Conservation (phyloP, 1,284 basidiomycete genomes). For the Termitomyces sp. region DNA sequence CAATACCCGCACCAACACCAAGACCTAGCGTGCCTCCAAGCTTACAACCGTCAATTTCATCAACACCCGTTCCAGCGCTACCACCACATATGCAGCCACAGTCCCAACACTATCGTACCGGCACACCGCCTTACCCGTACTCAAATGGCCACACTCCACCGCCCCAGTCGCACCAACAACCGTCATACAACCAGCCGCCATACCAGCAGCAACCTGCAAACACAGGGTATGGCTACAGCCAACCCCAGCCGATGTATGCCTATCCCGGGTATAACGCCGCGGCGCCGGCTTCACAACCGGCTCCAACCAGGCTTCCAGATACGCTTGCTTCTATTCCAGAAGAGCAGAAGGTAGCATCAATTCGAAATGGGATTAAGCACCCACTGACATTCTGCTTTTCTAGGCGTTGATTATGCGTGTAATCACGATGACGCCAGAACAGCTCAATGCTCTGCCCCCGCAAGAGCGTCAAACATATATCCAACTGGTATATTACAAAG, state of each 20-base stretch:
- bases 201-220: conserved; percentile 6
- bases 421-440: conserved; percentile 64
- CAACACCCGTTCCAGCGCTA: conserved; percentile 30
- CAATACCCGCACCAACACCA: conserved; percentile 22
- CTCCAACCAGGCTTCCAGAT: conserved; percentile 32
- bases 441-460: conserved; percentile 56
- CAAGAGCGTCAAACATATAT: conserved; percentile 59
- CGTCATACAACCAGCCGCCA: conserved; percentile 12
- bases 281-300: conserved; percentile 9
- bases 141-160: conserved; percentile 2
- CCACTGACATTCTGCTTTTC: background rate
- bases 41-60: conserved; percentile 20
- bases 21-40: conserved; percentile 22
- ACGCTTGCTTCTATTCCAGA: conserved; percentile 57
- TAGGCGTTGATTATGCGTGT: conserved; percentile 66
- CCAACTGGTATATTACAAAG: conserved; percentile 48
- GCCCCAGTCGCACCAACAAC: conserved; percentile 1
- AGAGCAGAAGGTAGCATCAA: conserved; percentile 53
- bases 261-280: conserved; percentile 15
- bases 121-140: conserved; percentile 30
- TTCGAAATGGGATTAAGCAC: conserved; percentile 1
- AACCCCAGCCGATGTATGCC: conserved; percentile 13
- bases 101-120: conserved; percentile 35
- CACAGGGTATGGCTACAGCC: conserved; percentile 13
- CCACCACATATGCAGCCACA: conserved; percentile 45